A percentile compares a stretch with the other conserved stretches of the same genome.
Evolutionary conservation across 805 yeast genomes (phyloP).

Genomic region (Lachancea waltii): DNA sequence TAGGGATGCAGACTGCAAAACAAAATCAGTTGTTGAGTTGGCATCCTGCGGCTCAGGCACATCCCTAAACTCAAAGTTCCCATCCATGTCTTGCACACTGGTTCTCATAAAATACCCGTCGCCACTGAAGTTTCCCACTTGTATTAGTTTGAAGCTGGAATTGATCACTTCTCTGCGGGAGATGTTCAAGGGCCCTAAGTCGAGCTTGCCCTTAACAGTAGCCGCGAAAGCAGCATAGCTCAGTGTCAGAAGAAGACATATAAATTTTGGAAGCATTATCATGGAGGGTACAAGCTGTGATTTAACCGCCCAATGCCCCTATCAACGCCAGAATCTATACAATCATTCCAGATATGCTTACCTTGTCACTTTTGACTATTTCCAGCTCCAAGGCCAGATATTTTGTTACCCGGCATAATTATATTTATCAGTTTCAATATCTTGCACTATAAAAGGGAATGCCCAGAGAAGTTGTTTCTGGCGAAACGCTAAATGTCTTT

Average conservation of each 20-base stretch:
- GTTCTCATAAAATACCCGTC: slow-evolving; percentile 14
- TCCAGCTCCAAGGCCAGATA: too few species aligned
- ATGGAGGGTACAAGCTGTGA: too few species aligned
- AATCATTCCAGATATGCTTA: too few species aligned
- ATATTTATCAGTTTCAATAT: too few species aligned
- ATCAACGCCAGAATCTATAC: too few species aligned
- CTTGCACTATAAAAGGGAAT: too few species aligned
- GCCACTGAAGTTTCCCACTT: slow-evolving; percentile 19
- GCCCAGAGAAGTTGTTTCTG: too few species aligned
- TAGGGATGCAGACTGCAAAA: slow-evolving; percentile 23
- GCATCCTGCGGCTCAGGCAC: slow-evolving; percentile 24
- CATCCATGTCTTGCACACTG: slow-evolving; percentile 15
- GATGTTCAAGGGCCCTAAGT: slow-evolving; percentile 16
- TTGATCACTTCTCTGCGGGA: slow-evolving; percentile 19
- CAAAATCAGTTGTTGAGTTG: slow-evolving; percentile 26
- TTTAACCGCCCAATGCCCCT: too few species aligned
- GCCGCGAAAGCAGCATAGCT: slow-evolving; percentile 13
- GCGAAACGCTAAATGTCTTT: background rate
- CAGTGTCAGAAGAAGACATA: slow-evolving; percentile 4
- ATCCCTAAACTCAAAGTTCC: slow-evolving; percentile 24
- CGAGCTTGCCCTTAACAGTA: slow-evolving; percentile 27
- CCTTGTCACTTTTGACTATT: too few species aligned
- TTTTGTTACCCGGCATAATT: too few species aligned
- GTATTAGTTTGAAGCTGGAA: slow-evolving; percentile 23
- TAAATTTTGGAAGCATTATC: slow-evolving; percentile 2